phyloP scores from a whole-genome alignment of 2,329 filamentous ascomycete genomes.

The Grosmannia clavigera region DNA sequence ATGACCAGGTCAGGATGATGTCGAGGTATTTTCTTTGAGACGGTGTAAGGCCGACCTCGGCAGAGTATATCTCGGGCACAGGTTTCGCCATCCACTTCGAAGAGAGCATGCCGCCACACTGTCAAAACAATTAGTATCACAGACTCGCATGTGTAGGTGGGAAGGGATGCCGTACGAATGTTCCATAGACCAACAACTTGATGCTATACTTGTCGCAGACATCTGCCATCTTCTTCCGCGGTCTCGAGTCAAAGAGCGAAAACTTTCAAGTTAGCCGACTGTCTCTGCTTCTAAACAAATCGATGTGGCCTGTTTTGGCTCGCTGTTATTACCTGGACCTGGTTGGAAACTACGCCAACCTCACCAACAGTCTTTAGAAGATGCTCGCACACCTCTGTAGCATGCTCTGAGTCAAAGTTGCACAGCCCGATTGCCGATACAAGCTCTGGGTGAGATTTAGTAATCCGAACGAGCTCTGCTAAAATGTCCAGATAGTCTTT shows the following conservation, averaged over 20 bases:
- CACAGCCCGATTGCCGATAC: constrained; percentile 21
- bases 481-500: constrained; percentile 23
- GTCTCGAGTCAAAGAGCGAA: constrained; percentile 21
- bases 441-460: constrained; percentile 16
- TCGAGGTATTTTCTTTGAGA: constrained; percentile 25
- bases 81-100: constrained; percentile 20
- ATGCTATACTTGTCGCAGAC: constrained; percentile 19
- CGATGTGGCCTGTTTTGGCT: too few species aligned
- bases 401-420: constrained; percentile 22
- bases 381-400: constrained; percentile 20
- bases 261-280: constrained; percentile 13
- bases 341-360: constrained; percentile 21
- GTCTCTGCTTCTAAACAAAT: too few species aligned
- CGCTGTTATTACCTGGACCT: constrained; percentile 12
- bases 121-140: too few species aligned
- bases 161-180: constrained; percentile 17
- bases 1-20: constrained; percentile 19
- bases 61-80: constrained; percentile 20
- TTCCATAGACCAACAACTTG: constrained; percentile 22
- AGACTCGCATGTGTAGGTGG: too few species aligned
- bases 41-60: constrained; percentile 19
- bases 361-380: constrained; percentile 16
- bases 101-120: constrained; percentile 24
- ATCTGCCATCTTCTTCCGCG: constrained; percentile 17
- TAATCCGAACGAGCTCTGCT: constrained; percentile 18